Evolutionary conservation across 2,329 filamentous ascomycete genomes (phyloP), one percentile per base, ranked within the genome.

Genomic region (Graphilbum ipis-grandicollis): DNA sequence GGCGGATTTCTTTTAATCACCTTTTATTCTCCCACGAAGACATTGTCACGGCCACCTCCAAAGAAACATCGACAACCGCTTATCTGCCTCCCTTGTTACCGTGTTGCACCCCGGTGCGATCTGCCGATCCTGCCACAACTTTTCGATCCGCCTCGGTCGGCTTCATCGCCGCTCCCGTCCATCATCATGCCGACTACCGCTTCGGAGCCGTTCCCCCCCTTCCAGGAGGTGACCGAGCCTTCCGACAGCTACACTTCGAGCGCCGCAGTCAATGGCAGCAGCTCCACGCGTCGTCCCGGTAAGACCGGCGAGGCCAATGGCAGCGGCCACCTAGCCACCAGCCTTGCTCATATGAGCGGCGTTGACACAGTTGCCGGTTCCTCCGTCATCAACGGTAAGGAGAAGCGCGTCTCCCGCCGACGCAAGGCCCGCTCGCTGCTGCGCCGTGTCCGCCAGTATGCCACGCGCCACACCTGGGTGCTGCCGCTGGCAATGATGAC

Each of bases 401-500:
- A 44, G 34, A 68, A 64, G 52, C 60, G 59, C 40, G 52, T 59
- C 43, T 67, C 63, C 26, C 69, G 69, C 50, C 65, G 66, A 41
- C 65, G 68, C 37, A 68, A 69, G 51, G 64, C 66, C 31, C 64
- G 66, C 29, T 63, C 68, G 34, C 45, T 66, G 39, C 51, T 68
- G 28, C 66, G 66, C 47, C 67, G 72, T 50, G 62, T 58, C 51
- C 65, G 68, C 52, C 52, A 55, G 46, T 62, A 53, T 41, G 55
- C 56, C 41, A 46, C 70, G 47, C 75, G 71, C 54, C 69, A 73
- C 54, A 75, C 71, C 33, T 77, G 64, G 56, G 58, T 66, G 41
- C 53, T 73, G 25, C 86, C 88, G 19, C 68, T 90, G 40, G 55
- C 79, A 45, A 59, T 92, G 40, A 57, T 83, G 40, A 42, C 66